Evolutionary conservation across 345 rosid genomes (phyloP).

Genomic region (Xanthoceras sorbifolium): DNA sequence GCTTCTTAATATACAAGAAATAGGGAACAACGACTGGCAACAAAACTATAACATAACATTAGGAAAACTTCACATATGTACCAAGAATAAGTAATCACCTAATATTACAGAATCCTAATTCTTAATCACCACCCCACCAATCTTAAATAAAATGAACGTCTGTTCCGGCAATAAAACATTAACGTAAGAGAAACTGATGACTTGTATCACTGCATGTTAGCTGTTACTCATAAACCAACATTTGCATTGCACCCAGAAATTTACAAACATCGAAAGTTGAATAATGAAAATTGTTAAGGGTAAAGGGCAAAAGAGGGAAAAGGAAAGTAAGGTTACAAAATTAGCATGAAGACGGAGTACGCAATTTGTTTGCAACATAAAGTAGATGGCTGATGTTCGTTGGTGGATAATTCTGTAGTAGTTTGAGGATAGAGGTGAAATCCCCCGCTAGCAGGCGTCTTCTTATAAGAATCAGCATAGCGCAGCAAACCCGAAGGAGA

Average conservation of each 20-base stretch:
- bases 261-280: constrained; percentile 19
- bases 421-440: constrained; percentile 78
- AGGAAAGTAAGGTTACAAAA: neutral
- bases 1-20: neutral
- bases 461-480: constrained; percentile 85
- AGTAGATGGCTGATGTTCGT: constrained; percentile 83
- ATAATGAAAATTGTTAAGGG: neutral
- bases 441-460: constrained; percentile 86
- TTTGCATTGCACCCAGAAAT: constrained; percentile 29
- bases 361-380: constrained; percentile 90
- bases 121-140: neutral
- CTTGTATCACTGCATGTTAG: constrained; percentile 13
- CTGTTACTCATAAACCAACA: constrained; percentile 26
- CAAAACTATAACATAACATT: neutral
- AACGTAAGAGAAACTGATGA: neutral
- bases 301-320: neutral
- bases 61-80: neutral
- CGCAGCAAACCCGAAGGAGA: constrained; percentile 87
- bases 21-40: neutral
- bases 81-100: neutral
- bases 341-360: constrained; percentile 40
- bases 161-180: neutral
- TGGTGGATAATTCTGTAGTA: constrained; percentile 79
- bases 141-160: constrained; percentile 6
- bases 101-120: neutral